These are phyloP conservation scores for Leptoxyphium fumago DNA, from an alignment of 2,329 filamentous ascomycete genomes.

Conservation along the genomic window DNA sequence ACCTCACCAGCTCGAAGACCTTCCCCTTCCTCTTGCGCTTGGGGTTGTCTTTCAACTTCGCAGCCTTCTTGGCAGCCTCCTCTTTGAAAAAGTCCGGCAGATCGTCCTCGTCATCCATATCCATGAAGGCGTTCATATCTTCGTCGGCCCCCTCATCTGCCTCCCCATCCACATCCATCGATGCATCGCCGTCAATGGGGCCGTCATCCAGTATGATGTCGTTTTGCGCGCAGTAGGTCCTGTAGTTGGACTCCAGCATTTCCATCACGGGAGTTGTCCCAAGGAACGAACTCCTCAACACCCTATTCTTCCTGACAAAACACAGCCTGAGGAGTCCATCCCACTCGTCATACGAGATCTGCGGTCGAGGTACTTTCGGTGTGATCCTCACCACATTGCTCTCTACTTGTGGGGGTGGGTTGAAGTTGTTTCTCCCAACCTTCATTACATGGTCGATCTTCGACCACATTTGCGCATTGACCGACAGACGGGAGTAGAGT, in stretches of 20 bases:
- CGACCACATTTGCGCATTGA: conserved; percentile 89
- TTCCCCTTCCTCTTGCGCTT: conserved; percentile 61
- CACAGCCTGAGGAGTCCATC: conserved; percentile 73
- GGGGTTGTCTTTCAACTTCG: conserved; percentile 40
- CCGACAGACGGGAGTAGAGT: conserved; percentile 77
- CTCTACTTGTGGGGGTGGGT: conserved; percentile 84
- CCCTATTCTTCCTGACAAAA: conserved; percentile 85
- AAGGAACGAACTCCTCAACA: conserved; percentile 65
- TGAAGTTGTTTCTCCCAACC: conserved; percentile 93
- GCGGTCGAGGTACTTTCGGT: conserved; percentile 70
- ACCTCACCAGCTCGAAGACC: conserved; percentile 64
- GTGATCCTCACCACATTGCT: conserved; percentile 80
- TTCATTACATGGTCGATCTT: conserved; percentile 67
- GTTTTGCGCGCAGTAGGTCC: conserved; percentile 79
- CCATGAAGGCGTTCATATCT: conserved; percentile 35
- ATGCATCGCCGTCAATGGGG: conserved; percentile 28
- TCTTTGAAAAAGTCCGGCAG: conserved; percentile 77
- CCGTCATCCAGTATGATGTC: conserved; percentile 64
- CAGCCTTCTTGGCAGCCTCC: conserved; percentile 34
- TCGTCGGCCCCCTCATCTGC: conserved; percentile 29
- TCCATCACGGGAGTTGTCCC: conserved; percentile 66
- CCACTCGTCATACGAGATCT: conserved; percentile 90
- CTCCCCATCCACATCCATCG: conserved; percentile 28
- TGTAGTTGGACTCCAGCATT: conserved; percentile 77
- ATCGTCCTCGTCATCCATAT: conserved; percentile 51